Percentiles rank a stretch among this genome's conserved stretches.
These are phyloP conservation scores for Lasiodiplodia gonubiensis DNA, from an alignment of 2,329 filamentous ascomycete genomes.

Conservation along the genomic window DNA sequence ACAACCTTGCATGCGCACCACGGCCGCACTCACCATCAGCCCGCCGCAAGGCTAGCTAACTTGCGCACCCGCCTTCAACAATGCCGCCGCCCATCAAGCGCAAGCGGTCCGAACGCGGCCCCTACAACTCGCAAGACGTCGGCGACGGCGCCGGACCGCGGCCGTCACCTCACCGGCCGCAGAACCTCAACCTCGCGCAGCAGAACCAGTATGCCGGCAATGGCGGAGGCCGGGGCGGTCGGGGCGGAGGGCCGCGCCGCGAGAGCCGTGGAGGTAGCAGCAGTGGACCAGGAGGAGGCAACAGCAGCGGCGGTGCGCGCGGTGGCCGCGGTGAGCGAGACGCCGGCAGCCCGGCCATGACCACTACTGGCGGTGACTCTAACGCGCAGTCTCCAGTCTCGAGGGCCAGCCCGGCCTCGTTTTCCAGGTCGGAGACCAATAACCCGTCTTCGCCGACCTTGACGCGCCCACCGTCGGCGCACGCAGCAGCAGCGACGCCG, in stretches of 20 bases:
- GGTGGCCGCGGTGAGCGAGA: slow-evolving; percentile 27
- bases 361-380: slow-evolving; percentile 18
- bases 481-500: slow-evolving; percentile 31
- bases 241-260: slow-evolving; percentile 28
- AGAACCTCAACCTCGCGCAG: slow-evolving; percentile 59
- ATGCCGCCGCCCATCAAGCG: slow-evolving; percentile 64
- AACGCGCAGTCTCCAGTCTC: slow-evolving; percentile 28
- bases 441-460: slow-evolving; percentile 18
- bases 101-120: slow-evolving; percentile 56
- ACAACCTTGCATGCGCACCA: slow-evolving; percentile 26
- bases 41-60: slow-evolving; percentile 25
- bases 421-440: slow-evolving; percentile 7
- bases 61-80: slow-evolving; percentile 25
- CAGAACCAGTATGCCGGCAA: slow-evolving; percentile 47
- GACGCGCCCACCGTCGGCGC: slow-evolving; percentile 33
- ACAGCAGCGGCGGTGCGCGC: slow-evolving; percentile 32
- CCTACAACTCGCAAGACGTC: slow-evolving; percentile 43
- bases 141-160: slow-evolving; percentile 45
- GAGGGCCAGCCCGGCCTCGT: slow-evolving; percentile 20
- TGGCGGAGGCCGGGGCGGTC: slow-evolving; percentile 27
- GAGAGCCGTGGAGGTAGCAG: slow-evolving; percentile 36
- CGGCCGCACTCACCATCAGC: slow-evolving; percentile 15
- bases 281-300: not conserved
- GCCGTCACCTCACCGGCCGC: slow-evolving; percentile 59
- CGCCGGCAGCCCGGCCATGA: slow-evolving; percentile 11